These are phyloP conservation scores for Populus trichocarpa DNA, from an alignment of 441 rosid genomes.

Conservation along the genomic window DNA sequence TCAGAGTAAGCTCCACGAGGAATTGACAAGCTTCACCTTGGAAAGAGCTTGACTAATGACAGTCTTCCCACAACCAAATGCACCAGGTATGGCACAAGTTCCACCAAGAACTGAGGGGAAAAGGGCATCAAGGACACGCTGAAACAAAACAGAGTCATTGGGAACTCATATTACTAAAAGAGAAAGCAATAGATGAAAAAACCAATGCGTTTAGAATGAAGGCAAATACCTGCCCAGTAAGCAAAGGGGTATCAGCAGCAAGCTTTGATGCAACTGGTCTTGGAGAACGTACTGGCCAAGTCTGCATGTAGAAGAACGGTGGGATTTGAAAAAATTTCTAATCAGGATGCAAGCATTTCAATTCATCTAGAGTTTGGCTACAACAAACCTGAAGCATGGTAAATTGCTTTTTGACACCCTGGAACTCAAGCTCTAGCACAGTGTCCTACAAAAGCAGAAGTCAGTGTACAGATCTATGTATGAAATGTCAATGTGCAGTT, in stretches of 20 bases:
- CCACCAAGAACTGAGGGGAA: slow-evolving; percentile 99
- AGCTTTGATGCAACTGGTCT: slow-evolving; percentile 98
- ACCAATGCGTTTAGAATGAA: not conserved
- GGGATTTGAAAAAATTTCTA: no score
- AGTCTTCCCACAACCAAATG: slow-evolving; percentile 99
- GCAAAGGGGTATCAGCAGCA: slow-evolving; percentile 99
- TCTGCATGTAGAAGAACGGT: slow-evolving; percentile 38
- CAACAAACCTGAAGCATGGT: slow-evolving; percentile 96
- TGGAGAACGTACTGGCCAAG: slow-evolving; percentile 99
- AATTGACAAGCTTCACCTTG: slow-evolving; percentile 53
- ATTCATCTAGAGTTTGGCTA: not conserved
- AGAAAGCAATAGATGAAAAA: not conserved
- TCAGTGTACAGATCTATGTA: not conserved
- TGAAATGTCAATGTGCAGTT: not conserved
- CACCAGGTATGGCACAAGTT: slow-evolving; percentile 99
- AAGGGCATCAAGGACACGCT: slow-evolving; percentile 99
- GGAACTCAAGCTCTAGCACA: slow-evolving; percentile 96
- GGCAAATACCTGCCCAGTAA: slow-evolving; percentile 87
- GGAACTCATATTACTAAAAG: not conserved
- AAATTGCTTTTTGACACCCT: slow-evolving; percentile 86
- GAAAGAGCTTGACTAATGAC: slow-evolving; percentile 99
- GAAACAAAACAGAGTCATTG: slow-evolving; percentile 29
- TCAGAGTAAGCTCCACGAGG: not conserved
- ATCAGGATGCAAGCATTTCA: not conserved
- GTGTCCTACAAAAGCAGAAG: slow-evolving; percentile 59